Evolutionary conservation across 306 rosid genomes (phyloP), one percentile per base, ranked within the genome.

Genomic region (Arachis hypogaea): DNA sequence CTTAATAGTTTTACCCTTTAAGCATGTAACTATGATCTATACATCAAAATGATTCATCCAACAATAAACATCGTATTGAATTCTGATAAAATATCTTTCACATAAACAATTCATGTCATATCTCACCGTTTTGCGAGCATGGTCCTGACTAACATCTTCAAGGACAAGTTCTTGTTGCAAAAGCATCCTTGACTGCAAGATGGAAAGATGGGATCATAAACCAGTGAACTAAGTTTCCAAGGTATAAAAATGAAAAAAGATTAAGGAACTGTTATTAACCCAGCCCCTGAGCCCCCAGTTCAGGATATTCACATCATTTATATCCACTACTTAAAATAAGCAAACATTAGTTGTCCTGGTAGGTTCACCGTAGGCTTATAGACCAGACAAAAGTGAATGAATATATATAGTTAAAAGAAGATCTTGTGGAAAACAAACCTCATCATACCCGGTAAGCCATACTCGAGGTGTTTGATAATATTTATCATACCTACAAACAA

Each of bases 361-460:
- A 64, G 66, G 45, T 71, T 59, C 14, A 43, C 9, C 55, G 38
- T 56, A 47, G 57, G 47, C 68, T 9, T 16, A 41, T 64, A 58
- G 73, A 50, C 54, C 36, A 42, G 60, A 59, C 59, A 79, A 65
- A 65, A 49, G 45, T 14, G 52, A 62, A 55, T 46, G 28, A 61
- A 73, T 33, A 56, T 22, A 69, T 22, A 69, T 40, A 43, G 9
- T 62, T 59, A 65, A 61, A 56, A 49, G 30, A 65, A 51, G 64
- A 63, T 22, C 28, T 22, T 22, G 78, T 43, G 72, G 52, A 76
- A 55, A 45, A 71, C 78, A 33, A 74, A 89, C 97, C 99, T 94
- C 99, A 69, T 94, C 99, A 73, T 92, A 94, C 0, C 99, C 97
- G 68, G 99, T 94, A 75, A 94, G 96, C 99, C 99, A 94, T 63